Percentiles rank a stretch among this genome's conserved stretches.
Evolutionary conservation across 768 basidiomycete species (phyloP).

Genomic region (Naganishia kalamii): DNA sequence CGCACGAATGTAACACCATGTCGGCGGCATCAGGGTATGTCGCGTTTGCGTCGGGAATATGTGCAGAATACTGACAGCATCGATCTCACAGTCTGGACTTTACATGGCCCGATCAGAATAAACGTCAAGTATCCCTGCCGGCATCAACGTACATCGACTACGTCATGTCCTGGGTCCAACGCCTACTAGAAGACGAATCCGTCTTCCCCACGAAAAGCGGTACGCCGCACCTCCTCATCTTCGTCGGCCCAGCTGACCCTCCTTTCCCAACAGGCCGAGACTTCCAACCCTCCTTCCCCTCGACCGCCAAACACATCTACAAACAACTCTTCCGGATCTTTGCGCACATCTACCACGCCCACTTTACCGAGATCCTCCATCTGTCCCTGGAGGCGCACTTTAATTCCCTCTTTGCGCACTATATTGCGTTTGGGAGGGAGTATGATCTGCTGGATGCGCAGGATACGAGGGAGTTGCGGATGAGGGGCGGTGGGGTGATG

Average conservation of each 20-base stretch:
- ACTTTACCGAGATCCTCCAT: constrained; percentile 78
- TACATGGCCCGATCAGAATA: constrained; percentile 86
- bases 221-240: constrained; percentile 43
- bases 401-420: constrained; percentile 96
- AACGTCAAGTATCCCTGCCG: constrained; percentile 76
- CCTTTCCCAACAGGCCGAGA: constrained; percentile 59
- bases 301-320: constrained; percentile 84
- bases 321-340: constrained; percentile 94
- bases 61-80: not conserved
- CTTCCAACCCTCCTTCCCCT: constrained; percentile 80
- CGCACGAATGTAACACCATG: constrained; percentile 85
- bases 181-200: constrained; percentile 84
- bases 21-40: constrained; percentile 75
- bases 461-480: constrained; percentile 60
- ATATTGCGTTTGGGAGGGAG: constrained; percentile 88
- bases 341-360: constrained; percentile 93
- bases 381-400: constrained; percentile 84
- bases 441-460: constrained; percentile 84
- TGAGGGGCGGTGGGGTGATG: constrained; percentile 56
- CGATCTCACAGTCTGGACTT: constrained; percentile 66
- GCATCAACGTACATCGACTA: constrained; percentile 97
- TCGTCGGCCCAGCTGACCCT: not conserved
- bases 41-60: not conserved
- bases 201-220: constrained; percentile 95
- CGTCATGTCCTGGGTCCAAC: constrained; percentile 95